A percentile compares a stretch with the other conserved stretches of the same genome.
Evolutionary conservation across 208 protist genomes (phyloP).

Genomic region (Trichomonas tenax): DNA sequence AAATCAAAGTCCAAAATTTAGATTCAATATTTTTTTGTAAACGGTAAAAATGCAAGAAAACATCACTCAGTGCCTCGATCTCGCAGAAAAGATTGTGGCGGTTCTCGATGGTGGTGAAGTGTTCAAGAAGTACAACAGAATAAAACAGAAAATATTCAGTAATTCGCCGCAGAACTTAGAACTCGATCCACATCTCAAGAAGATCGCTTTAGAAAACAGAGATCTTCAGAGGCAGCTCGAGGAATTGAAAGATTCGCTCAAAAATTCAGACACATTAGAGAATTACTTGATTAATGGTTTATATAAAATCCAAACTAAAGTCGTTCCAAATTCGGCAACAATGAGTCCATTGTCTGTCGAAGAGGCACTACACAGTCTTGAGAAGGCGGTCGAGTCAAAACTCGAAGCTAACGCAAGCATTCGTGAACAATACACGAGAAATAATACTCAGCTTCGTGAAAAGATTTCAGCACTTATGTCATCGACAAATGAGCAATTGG

Average conservation of each 20-base stretch:
- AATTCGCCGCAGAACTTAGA: neutral
- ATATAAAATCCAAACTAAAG: neutral
- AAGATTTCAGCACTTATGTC: neutral
- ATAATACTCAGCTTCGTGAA: neutral
- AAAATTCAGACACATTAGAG: neutral
- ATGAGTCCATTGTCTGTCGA: neutral
- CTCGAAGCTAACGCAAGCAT: neutral
- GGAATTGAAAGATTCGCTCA: neutral
- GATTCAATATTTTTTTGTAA: too few relatives aligned
- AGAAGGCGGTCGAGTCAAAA: neutral
- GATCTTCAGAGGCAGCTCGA: neutral
- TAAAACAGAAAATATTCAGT: neutral
- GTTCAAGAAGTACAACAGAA: neutral
- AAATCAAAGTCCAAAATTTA: too few relatives aligned
- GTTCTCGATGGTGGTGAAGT: neutral
- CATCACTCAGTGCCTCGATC: neutral
- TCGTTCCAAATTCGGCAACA: neutral
- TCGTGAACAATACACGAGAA: neutral
- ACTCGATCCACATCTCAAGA: neutral
- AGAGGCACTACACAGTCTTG: neutral
- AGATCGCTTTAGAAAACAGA: neutral
- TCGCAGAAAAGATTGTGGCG: neutral
- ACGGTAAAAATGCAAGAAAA: neutral
- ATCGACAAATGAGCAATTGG: neutral
- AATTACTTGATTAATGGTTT: neutral